phyloP scores from a whole-genome alignment of 73 alveolate genomes.

The Paramecium bursaria region DNA sequence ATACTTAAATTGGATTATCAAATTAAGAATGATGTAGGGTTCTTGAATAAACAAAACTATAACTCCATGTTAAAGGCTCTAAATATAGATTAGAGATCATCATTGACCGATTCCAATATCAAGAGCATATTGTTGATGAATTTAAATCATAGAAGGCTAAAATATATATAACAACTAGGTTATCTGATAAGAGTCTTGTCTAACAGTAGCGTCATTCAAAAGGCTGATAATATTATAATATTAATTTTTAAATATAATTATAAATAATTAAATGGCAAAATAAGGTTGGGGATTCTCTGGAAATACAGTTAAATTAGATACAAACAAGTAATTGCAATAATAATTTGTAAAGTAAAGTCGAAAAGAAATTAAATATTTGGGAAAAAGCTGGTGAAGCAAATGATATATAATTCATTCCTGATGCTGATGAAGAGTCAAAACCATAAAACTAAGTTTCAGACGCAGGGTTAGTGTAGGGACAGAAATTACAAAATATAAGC shows the following conservation, averaged over 20 bases:
- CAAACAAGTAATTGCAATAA: not conserved
- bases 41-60: constrained; percentile 29
- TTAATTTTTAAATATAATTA: no score
- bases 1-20: constrained; percentile 46
- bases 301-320: constrained; percentile 23
- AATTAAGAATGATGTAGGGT: constrained; percentile 32
- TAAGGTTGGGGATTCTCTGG: constrained; percentile 67
- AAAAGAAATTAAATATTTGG: constrained; percentile 51
- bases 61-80: not conserved
- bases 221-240: no score
- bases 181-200: no score
- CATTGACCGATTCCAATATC: constrained; percentile 6
- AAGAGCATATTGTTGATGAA: not conserved
- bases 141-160: constrained; percentile 65
- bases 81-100: not conserved
- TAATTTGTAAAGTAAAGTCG: not conserved
- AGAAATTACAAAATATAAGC: constrained; percentile 38
- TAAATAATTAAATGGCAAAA: constrained; percentile 53
- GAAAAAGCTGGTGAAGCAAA: constrained; percentile 61
- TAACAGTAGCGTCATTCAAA: no score
- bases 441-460: constrained; percentile 49
- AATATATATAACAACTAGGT: no score
- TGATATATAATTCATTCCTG: constrained; percentile 56
- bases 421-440: constrained; percentile 49
- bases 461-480: constrained; percentile 42